A percentile compares a stretch with the other conserved stretches of the same genome.
phyloP scores from a whole-genome alignment of 2,329 filamentous ascomycete genomes.

The Lasiodiplodia citricola region DNA sequence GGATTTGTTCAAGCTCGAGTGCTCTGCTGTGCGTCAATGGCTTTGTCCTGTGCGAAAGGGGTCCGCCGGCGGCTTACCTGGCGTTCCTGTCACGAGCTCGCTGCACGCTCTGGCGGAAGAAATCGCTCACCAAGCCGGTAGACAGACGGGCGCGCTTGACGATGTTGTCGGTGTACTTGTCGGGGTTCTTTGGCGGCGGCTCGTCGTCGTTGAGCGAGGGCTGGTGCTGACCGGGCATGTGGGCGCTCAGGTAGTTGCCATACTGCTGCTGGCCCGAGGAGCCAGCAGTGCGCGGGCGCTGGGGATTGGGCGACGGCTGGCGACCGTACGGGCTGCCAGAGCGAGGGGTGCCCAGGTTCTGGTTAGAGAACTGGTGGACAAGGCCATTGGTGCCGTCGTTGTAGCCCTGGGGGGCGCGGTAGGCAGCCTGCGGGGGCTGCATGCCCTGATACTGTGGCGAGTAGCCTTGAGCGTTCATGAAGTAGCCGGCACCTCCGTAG shows the following conservation, averaged over 20 bases:
- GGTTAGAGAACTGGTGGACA: slow-evolving; percentile 95
- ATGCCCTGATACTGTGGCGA: slow-evolving; percentile 55
- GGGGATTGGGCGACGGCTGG: slow-evolving; percentile 69
- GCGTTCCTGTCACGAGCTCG: slow-evolving; percentile 93
- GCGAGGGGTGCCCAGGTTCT: slow-evolving; percentile 80
- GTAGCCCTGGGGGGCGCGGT: slow-evolving; percentile 63
- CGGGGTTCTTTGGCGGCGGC: slow-evolving; percentile 79
- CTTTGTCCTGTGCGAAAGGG: background rate
- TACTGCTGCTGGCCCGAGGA: slow-evolving; percentile 65
- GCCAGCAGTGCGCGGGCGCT: slow-evolving; percentile 85
- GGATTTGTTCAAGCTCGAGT: slow-evolving; percentile 86
- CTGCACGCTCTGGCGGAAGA: slow-evolving; percentile 99
- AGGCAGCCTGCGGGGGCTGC: slow-evolving; percentile 59
- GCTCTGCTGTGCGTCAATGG: slow-evolving; percentile 64
- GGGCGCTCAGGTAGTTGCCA: slow-evolving; percentile 70
- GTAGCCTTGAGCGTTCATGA: slow-evolving; percentile 56
- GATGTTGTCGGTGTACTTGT: slow-evolving; percentile 86
- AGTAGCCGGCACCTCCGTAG: slow-evolving; percentile 47
- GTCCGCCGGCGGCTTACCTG: slow-evolving; percentile 64
- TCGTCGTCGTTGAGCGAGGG: slow-evolving; percentile 63
- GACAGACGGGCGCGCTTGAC: slow-evolving; percentile 73
- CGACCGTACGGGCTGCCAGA: slow-evolving; percentile 70
- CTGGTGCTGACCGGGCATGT: slow-evolving; percentile 66
- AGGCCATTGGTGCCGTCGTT: slow-evolving; percentile 90
- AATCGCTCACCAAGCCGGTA: slow-evolving; percentile 71